A percentile compares a stretch with the other conserved stretches of the same genome.
phyloP scores from a whole-genome alignment of 139 green algal species.

The Chlamydomonas sp. region DNA sequence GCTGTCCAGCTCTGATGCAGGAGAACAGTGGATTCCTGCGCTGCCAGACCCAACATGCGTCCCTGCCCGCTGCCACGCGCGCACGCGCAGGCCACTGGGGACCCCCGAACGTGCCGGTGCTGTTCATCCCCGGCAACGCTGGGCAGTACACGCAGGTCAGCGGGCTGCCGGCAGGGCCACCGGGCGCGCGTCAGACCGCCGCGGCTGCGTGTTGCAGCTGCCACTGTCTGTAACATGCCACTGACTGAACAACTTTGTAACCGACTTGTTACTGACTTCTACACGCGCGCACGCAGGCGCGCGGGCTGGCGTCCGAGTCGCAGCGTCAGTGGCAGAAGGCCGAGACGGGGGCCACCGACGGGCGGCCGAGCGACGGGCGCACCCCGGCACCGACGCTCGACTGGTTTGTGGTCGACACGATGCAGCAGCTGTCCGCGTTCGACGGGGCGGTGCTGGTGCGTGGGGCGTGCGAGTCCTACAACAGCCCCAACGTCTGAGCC shows the following conservation, averaged over 20 bases:
- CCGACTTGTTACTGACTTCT: too few species aligned
- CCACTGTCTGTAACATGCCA: too few species aligned
- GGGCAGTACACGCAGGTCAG: constrained; percentile 40
- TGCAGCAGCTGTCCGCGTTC: constrained; percentile 56
- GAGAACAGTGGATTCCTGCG: background rate
- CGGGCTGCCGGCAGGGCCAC: constrained; percentile 8
- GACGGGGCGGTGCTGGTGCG: constrained; percentile 39
- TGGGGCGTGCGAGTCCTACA: too few species aligned
- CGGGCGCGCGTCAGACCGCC: too few species aligned
- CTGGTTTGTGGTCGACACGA: constrained; percentile 54
- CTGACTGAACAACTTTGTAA: too few species aligned
- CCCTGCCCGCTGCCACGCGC: background rate
- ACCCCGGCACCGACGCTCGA: constrained; percentile 6
- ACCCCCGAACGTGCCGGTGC: constrained; percentile 21
- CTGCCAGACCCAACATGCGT: background rate
- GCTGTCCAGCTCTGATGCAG: background rate
- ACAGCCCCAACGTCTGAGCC: too few species aligned
- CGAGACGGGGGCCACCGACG: too few species aligned
- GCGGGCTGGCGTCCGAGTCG: background rate
- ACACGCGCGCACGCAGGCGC: too few species aligned
- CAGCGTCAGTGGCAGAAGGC: constrained; percentile 2
- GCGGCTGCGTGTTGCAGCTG: too few species aligned
- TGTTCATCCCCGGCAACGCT: constrained; percentile 46
- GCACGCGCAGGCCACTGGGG: background rate
- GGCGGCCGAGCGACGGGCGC: too few species aligned